Percentiles rank a stretch among this genome's conserved stretches.
Evolutionary conservation across 2,329 filamentous ascomycete species (phyloP).

Genomic region (Fusarium humuli): DNA sequence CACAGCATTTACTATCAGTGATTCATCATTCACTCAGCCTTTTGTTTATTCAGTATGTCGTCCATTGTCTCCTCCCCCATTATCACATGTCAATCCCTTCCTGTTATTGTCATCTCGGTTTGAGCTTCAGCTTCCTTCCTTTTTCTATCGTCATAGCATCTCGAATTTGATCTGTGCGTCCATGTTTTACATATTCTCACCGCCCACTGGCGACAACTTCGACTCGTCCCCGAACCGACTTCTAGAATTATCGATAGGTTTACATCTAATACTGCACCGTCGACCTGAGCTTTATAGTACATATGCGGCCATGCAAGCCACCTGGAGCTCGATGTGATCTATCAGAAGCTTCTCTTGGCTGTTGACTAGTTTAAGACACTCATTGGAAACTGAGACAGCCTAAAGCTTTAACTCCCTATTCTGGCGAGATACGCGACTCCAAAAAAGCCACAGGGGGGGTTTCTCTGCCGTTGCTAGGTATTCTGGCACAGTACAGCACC

Average conservation of each 20-base stretch:
- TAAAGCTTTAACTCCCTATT: neutral
- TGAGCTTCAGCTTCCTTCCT: neutral
- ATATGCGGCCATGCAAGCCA: neutral
- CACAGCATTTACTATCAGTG: neutral
- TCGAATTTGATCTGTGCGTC: constrained; percentile 4
- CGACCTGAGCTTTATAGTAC: too few species aligned
- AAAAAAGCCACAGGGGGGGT: constrained; percentile 21
- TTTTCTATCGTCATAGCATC: neutral
- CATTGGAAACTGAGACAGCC: neutral
- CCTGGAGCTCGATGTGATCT: neutral
- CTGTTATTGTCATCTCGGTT: neutral
- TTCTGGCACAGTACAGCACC: neutral
- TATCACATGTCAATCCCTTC: constrained; percentile 29
- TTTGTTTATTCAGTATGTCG: neutral
- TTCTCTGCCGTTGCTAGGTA: constrained; percentile 9
- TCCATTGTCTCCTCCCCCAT: neutral
- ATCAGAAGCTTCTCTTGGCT: neutral
- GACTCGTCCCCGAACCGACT: constrained; percentile 24
- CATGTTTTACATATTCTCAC: neutral
- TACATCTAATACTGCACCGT: neutral
- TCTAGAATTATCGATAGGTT: constrained; percentile 1
- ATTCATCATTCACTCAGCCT: neutral
- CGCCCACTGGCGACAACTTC: constrained; percentile 17
- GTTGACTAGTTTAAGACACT: neutral
- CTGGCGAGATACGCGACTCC: constrained; percentile 11